Conservation (phyloP, 2,329 filamentous ascomycete species). For the Pyricularia sp. region DNA sequence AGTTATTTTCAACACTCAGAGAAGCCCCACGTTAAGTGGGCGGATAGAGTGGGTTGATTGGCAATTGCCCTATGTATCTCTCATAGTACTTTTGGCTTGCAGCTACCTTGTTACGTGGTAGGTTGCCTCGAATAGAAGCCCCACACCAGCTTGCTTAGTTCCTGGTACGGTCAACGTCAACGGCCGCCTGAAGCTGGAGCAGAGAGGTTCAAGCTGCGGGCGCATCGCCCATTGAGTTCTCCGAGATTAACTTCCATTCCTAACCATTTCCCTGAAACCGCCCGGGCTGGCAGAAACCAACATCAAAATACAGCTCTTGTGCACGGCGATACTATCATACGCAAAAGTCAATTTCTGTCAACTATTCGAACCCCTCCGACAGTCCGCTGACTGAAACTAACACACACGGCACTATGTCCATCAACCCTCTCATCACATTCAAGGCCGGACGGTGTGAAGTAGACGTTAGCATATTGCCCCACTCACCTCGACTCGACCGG, state of each 20-base stretch:
- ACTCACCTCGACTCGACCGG: not conserved
- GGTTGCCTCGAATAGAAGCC: not conserved
- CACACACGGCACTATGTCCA: conserved; percentile 50
- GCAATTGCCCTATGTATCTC: not conserved
- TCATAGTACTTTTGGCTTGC: not conserved
- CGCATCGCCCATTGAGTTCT: not conserved
- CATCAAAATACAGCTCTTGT: not conserved
- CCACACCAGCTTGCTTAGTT: conserved; percentile 1
- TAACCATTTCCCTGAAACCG: not conserved
- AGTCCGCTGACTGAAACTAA: not conserved
- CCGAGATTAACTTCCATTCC: not conserved
- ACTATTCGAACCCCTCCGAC: not conserved
- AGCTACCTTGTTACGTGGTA: not conserved
- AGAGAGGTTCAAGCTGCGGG: not conserved
- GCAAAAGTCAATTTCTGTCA: not conserved
- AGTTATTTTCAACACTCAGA: not conserved
- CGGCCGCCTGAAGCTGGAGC: not conserved
- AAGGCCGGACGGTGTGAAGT: conserved; percentile 85
- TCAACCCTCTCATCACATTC: conserved; percentile 81
- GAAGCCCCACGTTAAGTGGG: not conserved
- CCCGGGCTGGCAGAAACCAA: not conserved
- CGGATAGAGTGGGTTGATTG: not conserved
- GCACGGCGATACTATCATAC: not conserved
- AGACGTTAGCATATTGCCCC: conserved; percentile 45
- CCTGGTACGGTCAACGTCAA: not conserved